These are phyloP conservation scores for Linum trigynum DNA, from an alignment of 345 rosid species.

Conservation along the genomic window DNA sequence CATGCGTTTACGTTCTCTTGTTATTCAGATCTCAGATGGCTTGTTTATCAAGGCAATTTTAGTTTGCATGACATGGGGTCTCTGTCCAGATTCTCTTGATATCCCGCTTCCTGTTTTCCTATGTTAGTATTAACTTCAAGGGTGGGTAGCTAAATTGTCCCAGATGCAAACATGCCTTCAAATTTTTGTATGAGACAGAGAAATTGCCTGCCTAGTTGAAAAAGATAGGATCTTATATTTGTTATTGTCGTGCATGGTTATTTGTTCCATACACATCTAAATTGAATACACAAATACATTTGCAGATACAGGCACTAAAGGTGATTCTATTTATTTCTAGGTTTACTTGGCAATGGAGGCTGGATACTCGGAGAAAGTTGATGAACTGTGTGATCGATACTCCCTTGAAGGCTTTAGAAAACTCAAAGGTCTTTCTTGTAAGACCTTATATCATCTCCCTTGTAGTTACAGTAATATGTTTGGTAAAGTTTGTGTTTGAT, in stretches of 20 bases:
- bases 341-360: slow-evolving; percentile 98
- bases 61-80: no score
- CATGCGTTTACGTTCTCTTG: neutral
- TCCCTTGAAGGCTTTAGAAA: slow-evolving; percentile 67
- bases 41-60: no score
- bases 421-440: slow-evolving; percentile 27
- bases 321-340: slow-evolving; percentile 25
- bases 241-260: no score
- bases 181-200: no score
- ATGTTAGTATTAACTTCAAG: no score
- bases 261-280: no score
- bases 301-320: neutral
- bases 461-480: neutral
- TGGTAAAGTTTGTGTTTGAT: neutral
- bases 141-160: no score
- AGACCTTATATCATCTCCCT: neutral
- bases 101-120: no score
- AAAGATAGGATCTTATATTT: no score
- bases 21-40: neutral
- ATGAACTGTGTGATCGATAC: slow-evolving; percentile 69
- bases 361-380: slow-evolving; percentile 87
- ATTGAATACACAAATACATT: neutral
- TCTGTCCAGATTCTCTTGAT: no score
- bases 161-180: no score
- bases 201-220: no score